Percentiles rank a stretch among this genome's conserved stretches.
Conservation (phyloP, 164 flowering plant genomes). For the Houttuynia cordata region DNA sequence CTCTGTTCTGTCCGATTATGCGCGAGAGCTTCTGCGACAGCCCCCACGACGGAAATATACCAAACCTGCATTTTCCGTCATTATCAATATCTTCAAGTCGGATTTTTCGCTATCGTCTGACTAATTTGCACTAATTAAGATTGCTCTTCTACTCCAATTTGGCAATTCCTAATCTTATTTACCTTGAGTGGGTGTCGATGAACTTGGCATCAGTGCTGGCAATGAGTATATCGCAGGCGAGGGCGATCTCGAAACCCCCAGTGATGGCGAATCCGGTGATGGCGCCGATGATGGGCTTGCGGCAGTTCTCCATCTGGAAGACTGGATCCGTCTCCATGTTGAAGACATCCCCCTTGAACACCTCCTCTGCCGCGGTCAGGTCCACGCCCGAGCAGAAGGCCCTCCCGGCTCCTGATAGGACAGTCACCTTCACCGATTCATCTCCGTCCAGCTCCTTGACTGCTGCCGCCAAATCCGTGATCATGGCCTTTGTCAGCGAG, state of each 20-base stretch:
- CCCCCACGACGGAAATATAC: slow-evolving; percentile 98
- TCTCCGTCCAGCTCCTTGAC: slow-evolving; percentile 50
- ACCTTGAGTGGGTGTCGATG: slow-evolving; percentile 88
- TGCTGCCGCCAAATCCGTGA: slow-evolving; percentile 45
- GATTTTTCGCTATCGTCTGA: background rate
- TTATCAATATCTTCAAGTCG: background rate
- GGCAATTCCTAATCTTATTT: too few relatives aligned
- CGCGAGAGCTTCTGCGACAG: slow-evolving; percentile 91
- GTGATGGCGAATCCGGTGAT: slow-evolving; percentile 80
- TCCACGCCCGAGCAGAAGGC: slow-evolving; percentile 91
- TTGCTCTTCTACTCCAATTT: background rate
- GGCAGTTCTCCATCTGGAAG: slow-evolving; percentile 75
- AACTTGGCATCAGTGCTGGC: slow-evolving; percentile 74
- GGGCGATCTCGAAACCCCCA: slow-evolving; percentile 83
- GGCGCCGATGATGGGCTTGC: slow-evolving; percentile 82
- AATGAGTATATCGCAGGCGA: slow-evolving; percentile 71
- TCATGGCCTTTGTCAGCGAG: slow-evolving; percentile 66
- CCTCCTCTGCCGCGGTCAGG: slow-evolving; percentile 79
- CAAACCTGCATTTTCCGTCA: slow-evolving; percentile 42
- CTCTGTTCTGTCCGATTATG: slow-evolving; percentile 70
- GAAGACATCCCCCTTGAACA: slow-evolving; percentile 85
- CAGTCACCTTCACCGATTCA: slow-evolving; percentile 52
- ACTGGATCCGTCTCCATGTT: slow-evolving; percentile 63
- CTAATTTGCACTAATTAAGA: background rate
- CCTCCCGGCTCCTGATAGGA: slow-evolving; percentile 66